A percentile compares a stretch with the other conserved stretches of the same genome.
Evolutionary conservation across 2,329 filamentous ascomycete species (phyloP).

Genomic region (Alternaria alternata): DNA sequence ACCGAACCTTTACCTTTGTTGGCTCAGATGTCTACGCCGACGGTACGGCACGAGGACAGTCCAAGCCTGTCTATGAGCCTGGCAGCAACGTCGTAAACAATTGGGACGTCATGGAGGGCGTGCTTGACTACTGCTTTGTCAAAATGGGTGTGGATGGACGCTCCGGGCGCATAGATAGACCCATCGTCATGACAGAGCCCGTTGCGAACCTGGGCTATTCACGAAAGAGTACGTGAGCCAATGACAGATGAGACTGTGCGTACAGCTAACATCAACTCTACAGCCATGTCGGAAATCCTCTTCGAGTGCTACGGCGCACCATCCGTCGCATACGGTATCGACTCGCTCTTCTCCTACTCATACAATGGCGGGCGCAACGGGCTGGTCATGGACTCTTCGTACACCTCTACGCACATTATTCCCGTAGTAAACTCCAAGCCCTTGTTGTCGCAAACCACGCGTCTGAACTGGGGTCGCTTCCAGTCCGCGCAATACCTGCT

Average conservation of each 20-base stretch:
- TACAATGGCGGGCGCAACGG: constrained; percentile 90
- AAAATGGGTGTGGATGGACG: constrained; percentile 86
- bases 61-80: constrained; percentile 88
- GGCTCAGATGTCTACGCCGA: constrained; percentile 94
- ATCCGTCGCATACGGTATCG: constrained; percentile 90
- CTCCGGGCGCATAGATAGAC: constrained; percentile 79
- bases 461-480: constrained; percentile 93
- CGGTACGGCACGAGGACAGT: constrained; percentile 88
- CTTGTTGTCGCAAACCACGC: constrained; percentile 81
- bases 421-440: constrained; percentile 89
- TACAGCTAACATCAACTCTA: constrained; percentile 33
- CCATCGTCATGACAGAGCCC: constrained; percentile 94
- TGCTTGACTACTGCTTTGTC: constrained; percentile 92
- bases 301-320: constrained; percentile 96
- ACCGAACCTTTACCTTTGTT: constrained; percentile 90
- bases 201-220: constrained; percentile 91
- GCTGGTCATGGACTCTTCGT: constrained; percentile 87
- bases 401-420: constrained; percentile 94
- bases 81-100: constrained; percentile 93
- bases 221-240: constrained; percentile 73
- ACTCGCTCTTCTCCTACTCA: constrained; percentile 93
- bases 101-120: constrained; percentile 96
- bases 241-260: neutral
- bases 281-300: constrained; percentile 95
- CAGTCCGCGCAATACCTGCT: constrained; percentile 90